Evolutionary conservation across 805 yeast genomes (phyloP), one percentile per base, ranked within the genome.

Genomic region (Komagataella pastoris): DNA sequence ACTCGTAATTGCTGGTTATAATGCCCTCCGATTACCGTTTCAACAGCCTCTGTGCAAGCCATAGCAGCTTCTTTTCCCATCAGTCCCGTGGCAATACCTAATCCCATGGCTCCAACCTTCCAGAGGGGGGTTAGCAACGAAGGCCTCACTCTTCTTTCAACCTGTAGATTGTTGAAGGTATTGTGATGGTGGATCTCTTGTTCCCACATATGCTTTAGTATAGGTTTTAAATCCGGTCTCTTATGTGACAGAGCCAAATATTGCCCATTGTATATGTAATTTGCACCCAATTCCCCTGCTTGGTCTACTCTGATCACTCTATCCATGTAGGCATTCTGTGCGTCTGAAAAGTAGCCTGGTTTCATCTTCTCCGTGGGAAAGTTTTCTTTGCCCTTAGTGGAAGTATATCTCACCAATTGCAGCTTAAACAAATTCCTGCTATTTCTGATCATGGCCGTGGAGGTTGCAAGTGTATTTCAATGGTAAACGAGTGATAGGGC

Each of bases 11-110:
- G 99, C 55, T 81, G 83, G 63, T 93, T 93, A 67, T 93, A 93
- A 64, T 93, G 99, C 1, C 87, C 86, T 1, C 99, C 99, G 64
- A 93, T 93, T 5, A 93, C 98, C 0, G 99, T 93, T 66, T 93
- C 99, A 1, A 93, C 98, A 0, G 98, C 98, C 54, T 90, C 98
- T 0, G 99, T 93, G 65, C 99, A 93, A 1, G 99, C 98, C 99
- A 93, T 93, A 2, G 99, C 98, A 2, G 96, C 97, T 63, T 91
- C 97, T 61, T 88, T 88, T 17, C 97, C 84, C 55, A 89, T 67
- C 51, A 85, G 59, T 0, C 96, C 97, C 0, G 98, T 93, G 1
- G 83, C 85, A 1, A 80, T 79, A 3, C 99, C 99, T 71, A 93
- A 73, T 0, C 82, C 81, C 49, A 85, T 73, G 0, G 99, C 98